A percentile compares a stretch with the other conserved stretches of the same genome.
phyloP scores from a whole-genome alignment of 805 yeast species.

The Zygosaccharomyces rouxii region DNA sequence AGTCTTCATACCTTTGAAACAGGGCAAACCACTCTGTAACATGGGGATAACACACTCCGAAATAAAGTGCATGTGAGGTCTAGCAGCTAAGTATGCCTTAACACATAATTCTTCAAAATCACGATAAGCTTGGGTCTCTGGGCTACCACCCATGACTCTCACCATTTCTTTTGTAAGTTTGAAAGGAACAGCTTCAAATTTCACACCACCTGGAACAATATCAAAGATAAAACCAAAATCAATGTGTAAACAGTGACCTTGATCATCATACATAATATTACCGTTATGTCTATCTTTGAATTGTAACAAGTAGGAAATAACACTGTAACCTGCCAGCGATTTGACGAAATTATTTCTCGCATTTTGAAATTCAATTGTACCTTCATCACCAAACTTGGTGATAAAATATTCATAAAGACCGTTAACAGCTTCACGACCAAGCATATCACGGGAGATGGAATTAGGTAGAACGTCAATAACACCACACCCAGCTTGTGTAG shows the following conservation, averaged over 20 bases:
- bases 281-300: conserved; percentile 98
- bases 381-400: conserved; percentile 92
- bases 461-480: conserved; percentile 96
- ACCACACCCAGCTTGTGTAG: conserved; percentile 99
- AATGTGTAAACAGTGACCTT: conserved; percentile 92
- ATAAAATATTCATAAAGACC: conserved; percentile 90
- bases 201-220: conserved; percentile 98
- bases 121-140: conserved; percentile 75
- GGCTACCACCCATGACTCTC: conserved; percentile 88
- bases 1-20: conserved; percentile 81
- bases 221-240: conserved; percentile 99
- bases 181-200: conserved; percentile 97
- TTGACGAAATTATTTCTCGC: conserved; percentile 92
- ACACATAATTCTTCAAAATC: conserved; percentile 96
- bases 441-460: conserved; percentile 93
- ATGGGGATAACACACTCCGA: conserved; percentile 84
- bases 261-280: conserved; percentile 91
- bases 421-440: conserved; percentile 97
- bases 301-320: conserved; percentile 84
- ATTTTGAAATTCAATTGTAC: conserved; percentile 79
- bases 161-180: conserved; percentile 96
- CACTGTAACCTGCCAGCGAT: conserved; percentile 90
- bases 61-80: conserved; percentile 84
- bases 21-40: conserved; percentile 93
- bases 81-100: conserved; percentile 81